phyloP scores from a whole-genome alignment of 148 eudicot genomes.

The Rhododendron mucronatum region DNA sequence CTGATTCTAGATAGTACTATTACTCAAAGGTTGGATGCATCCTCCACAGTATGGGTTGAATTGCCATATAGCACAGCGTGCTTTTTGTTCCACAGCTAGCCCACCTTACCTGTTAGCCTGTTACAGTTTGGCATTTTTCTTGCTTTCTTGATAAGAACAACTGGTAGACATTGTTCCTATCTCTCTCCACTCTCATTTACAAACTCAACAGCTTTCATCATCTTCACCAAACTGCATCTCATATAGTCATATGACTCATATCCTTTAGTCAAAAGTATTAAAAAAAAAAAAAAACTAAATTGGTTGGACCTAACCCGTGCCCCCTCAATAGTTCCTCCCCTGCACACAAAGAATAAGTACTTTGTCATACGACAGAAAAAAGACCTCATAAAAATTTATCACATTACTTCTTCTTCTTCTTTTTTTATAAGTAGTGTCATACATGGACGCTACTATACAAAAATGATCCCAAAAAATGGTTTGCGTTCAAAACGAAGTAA shows the following conservation, averaged over 20 bases:
- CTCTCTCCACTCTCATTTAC: neutral
- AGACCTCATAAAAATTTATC: neutral
- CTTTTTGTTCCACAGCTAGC: neutral
- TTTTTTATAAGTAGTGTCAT: too few relatives aligned
- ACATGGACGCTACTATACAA: neutral
- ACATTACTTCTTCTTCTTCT: neutral
- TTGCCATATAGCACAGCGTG: neutral
- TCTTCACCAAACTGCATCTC: neutral
- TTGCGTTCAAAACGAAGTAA: neutral
- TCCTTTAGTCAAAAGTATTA: neutral
- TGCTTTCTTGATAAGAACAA: neutral
- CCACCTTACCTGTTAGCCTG: neutral
- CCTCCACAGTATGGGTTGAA: neutral
- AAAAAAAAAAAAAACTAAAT: too few relatives aligned
- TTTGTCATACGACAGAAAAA: neutral
- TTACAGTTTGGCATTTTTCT: neutral
- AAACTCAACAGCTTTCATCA: neutral
- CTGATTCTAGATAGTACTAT: neutral
- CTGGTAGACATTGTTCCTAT: neutral
- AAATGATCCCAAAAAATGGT: neutral
- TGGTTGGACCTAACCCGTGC: neutral
- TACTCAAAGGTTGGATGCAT: neutral
- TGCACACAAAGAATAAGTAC: neutral
- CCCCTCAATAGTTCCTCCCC: neutral
- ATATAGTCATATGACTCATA: too few relatives aligned